phyloP scores from a whole-genome alignment of 2,329 filamentous ascomycete species.

The Cordyceps tenuipes region DNA sequence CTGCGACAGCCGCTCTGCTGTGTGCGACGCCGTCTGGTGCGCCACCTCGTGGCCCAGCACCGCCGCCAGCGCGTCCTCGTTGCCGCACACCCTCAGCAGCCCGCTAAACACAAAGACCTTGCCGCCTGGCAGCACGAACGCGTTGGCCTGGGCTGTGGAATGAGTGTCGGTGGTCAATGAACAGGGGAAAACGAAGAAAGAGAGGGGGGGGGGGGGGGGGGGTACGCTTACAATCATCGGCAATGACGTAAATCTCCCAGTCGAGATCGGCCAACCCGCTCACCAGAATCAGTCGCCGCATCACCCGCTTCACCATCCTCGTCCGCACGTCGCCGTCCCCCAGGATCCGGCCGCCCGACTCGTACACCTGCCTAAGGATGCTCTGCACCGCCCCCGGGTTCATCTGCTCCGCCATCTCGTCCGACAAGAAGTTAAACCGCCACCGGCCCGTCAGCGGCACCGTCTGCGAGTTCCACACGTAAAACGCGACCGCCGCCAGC shows the following conservation, averaged over 20 bases:
- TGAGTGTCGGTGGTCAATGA: no score
- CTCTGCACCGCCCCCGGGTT: conserved; percentile 19
- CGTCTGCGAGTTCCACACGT: conserved; percentile 60
- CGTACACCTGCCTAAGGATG: conserved; percentile 45
- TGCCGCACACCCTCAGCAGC: conserved; percentile 57
- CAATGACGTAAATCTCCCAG: conserved; percentile 70
- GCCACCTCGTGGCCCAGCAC: conserved; percentile 75
- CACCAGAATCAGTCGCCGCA: conserved; percentile 58
- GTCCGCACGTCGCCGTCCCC: conserved; percentile 50
- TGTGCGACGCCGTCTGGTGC: conserved; percentile 63
- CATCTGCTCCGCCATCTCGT: conserved; percentile 43
- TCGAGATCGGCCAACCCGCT: conserved; percentile 49
- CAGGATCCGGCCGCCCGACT: conserved; percentile 47
- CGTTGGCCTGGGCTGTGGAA: conserved; percentile 49
- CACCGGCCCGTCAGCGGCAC: conserved; percentile 64
- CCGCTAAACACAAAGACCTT: conserved; percentile 76
- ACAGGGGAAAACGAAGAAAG: no score
- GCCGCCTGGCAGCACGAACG: conserved; percentile 69
- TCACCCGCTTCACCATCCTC: conserved; percentile 51
- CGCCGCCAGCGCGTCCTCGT: conserved; percentile 62
- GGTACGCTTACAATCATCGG: conserved; percentile 48
- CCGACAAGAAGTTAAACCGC: conserved; percentile 62
- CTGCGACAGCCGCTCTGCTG: conserved; percentile 53
- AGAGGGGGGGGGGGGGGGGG: no score
- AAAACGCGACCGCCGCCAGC: conserved; percentile 46